A percentile compares a stretch with the other conserved stretches of the same genome.
phyloP scores from a whole-genome alignment of 768 basidiomycete genomes.

The Lentinula aciculospora region DNA sequence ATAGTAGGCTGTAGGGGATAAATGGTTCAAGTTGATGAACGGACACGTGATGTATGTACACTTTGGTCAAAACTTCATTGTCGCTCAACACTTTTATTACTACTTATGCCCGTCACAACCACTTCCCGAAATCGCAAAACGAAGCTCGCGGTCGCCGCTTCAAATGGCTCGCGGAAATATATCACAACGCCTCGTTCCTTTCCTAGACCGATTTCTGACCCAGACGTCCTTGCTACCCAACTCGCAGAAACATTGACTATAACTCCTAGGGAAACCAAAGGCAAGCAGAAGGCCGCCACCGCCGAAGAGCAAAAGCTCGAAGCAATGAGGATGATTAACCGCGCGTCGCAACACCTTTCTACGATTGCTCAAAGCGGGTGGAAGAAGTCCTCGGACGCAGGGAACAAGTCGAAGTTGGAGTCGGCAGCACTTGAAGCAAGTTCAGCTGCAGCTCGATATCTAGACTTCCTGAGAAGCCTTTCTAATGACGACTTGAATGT shows the following conservation, averaged over 20 bases:
- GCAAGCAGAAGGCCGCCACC: slow-evolving; percentile 23
- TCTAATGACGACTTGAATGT: slow-evolving; percentile 51
- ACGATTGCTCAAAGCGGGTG: slow-evolving; percentile 50
- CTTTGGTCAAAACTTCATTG: neutral
- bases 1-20: neutral
- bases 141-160: neutral
- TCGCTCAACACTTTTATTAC: neutral
- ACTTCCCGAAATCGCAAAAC: neutral
- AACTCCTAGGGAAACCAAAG: slow-evolving; percentile 15
- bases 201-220: neutral
- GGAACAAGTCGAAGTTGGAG: slow-evolving; percentile 18
- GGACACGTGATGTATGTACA: neutral
- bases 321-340: slow-evolving; percentile 63
- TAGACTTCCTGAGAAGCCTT: slow-evolving; percentile 40
- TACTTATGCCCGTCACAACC: neutral
- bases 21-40: neutral
- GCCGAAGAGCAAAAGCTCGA: slow-evolving; percentile 31
- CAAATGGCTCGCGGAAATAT: neutral
- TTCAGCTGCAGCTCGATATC: slow-evolving; percentile 36
- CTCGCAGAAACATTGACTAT: slow-evolving; percentile 21
- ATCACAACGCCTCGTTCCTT: neutral
- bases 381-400: slow-evolving; percentile 35
- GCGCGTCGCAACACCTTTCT: slow-evolving; percentile 54
- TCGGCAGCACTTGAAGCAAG: slow-evolving; percentile 25
- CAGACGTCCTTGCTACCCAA: slow-evolving; percentile 24